These are phyloP conservation scores for Paxillus ammoniavirescens DNA, from an alignment of 768 basidiomycete species.

Conservation along the genomic window DNA sequence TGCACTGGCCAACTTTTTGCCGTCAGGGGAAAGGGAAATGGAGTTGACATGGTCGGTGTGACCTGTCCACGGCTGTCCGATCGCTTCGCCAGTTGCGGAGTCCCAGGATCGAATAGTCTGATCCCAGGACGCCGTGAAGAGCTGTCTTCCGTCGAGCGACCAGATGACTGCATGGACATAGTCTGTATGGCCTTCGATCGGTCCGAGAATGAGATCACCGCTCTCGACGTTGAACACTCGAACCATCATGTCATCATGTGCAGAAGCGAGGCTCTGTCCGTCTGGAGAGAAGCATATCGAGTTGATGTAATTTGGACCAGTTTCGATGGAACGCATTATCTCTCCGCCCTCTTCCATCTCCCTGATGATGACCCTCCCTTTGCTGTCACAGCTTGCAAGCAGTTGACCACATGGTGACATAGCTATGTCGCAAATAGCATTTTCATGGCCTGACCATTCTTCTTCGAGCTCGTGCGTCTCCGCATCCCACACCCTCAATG, in stretches of 20 bases:
- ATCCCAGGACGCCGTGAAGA: too few relatives aligned
- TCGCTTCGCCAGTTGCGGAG: too few relatives aligned
- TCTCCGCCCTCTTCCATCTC: background rate
- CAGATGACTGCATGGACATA: too few relatives aligned
- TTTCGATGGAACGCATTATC: background rate
- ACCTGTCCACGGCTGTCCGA: too few relatives aligned
- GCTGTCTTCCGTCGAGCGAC: too few relatives aligned
- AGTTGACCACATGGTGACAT: background rate
- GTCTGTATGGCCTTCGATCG: background rate
- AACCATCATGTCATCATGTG: too few relatives aligned
- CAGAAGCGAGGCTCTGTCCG: background rate
- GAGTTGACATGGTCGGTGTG: too few relatives aligned
- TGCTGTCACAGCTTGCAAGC: background rate
- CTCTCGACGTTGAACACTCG: background rate
- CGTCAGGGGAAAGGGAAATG: too few relatives aligned
- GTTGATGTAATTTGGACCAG: background rate
- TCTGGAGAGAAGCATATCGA: background rate
- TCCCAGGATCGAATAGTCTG: too few relatives aligned
- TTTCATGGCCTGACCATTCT: background rate
- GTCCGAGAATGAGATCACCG: background rate
- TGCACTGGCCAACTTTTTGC: too few relatives aligned
- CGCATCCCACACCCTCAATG: background rate
- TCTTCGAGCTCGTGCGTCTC: background rate
- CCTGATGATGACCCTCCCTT: background rate
- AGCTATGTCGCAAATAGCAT: background rate